These are phyloP conservation scores for Penicillium sp. DNA, from an alignment of 2,329 filamentous ascomycete species.

Conservation along the genomic window DNA sequence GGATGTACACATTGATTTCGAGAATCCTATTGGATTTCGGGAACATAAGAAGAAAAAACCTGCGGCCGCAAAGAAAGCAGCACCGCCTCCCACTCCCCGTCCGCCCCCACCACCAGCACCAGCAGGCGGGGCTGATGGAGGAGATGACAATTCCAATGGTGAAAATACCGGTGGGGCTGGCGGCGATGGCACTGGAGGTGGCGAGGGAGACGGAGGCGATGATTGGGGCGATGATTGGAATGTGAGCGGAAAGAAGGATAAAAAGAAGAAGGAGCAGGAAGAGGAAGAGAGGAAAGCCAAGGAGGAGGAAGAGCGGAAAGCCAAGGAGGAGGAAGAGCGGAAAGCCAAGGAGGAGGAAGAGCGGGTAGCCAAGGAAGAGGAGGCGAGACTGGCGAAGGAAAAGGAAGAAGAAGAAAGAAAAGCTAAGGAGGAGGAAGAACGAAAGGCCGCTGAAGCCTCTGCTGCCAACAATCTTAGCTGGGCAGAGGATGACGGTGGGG, in stretches of 20 bases:
- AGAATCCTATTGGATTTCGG: slow-evolving; percentile 24
- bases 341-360: slow-evolving; percentile 30
- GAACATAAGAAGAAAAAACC: slow-evolving; percentile 38
- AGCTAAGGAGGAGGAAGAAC: slow-evolving; percentile 19
- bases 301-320: slow-evolving; percentile 25
- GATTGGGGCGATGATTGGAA: slow-evolving; percentile 42
- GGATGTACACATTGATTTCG: slow-evolving; percentile 27
- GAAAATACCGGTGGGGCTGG: slow-evolving; percentile 34
- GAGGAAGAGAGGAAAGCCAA: slow-evolving; percentile 30
- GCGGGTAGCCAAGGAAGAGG: slow-evolving; percentile 25
- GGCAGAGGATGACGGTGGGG: slow-evolving; percentile 43
- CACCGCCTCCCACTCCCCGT: slow-evolving; percentile 12
- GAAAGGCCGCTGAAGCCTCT: slow-evolving; percentile 31
- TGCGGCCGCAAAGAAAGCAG: slow-evolving; percentile 16
- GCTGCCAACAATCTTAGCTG: slow-evolving; percentile 41
- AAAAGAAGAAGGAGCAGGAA: slow-evolving; percentile 33
- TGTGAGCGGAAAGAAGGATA: slow-evolving; percentile 27
- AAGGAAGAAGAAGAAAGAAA: slow-evolving; percentile 27
- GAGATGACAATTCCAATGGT: slow-evolving; percentile 38
- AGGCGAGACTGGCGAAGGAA: slow-evolving; percentile 26
- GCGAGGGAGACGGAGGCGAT: slow-evolving; percentile 35
- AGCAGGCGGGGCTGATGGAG: slow-evolving; percentile 31
- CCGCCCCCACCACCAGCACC: slow-evolving; percentile 20
- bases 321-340: slow-evolving; percentile 30
- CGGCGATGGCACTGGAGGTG: slow-evolving; percentile 30